A percentile compares a stretch with the other conserved stretches of the same genome.
Evolutionary conservation across 371 early-diverging fungal species (phyloP).

Genomic region (Mortierella sp.): DNA sequence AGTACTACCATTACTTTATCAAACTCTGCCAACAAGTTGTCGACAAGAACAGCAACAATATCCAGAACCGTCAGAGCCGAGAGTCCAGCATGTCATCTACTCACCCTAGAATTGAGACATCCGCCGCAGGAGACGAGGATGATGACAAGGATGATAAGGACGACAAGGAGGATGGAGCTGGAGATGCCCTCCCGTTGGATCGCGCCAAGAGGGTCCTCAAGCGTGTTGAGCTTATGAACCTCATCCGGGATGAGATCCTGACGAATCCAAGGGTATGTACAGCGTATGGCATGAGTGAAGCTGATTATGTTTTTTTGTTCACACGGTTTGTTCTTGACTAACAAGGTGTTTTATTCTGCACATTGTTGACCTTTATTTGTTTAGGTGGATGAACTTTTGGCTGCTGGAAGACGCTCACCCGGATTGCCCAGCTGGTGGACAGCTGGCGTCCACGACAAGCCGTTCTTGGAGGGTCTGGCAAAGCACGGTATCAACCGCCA

Average conservation of each 20-base stretch:
- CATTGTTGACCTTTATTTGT: too few relatives aligned
- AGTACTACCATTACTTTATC: conserved; percentile 69
- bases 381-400: conserved; percentile 48
- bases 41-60: conserved; percentile 39
- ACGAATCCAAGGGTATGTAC: conserved; percentile 59
- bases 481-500: conserved; percentile 79
- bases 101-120: conserved; percentile 18
- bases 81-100: conserved; percentile 61
- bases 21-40: conserved; percentile 74
- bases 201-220: conserved; percentile 80
- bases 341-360: neutral
- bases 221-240: conserved; percentile 80
- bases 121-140: conserved; percentile 56
- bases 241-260: conserved; percentile 74
- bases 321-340: neutral
- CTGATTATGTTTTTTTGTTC: neutral
- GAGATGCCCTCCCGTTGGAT: conserved; percentile 72
- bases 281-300: too few relatives aligned
- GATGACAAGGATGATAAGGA: conserved; percentile 32
- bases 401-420: conserved; percentile 40
- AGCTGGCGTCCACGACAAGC: conserved; percentile 74
- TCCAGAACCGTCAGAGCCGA: conserved; percentile 53
- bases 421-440: conserved; percentile 77
- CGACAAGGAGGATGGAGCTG: conserved; percentile 61
- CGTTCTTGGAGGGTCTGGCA: conserved; percentile 77